A percentile compares a stretch with the other conserved stretches of the same genome.
phyloP scores from a whole-genome alignment of 495 filamentous ascomycete species.

The Mytilinidion resinicola region DNA sequence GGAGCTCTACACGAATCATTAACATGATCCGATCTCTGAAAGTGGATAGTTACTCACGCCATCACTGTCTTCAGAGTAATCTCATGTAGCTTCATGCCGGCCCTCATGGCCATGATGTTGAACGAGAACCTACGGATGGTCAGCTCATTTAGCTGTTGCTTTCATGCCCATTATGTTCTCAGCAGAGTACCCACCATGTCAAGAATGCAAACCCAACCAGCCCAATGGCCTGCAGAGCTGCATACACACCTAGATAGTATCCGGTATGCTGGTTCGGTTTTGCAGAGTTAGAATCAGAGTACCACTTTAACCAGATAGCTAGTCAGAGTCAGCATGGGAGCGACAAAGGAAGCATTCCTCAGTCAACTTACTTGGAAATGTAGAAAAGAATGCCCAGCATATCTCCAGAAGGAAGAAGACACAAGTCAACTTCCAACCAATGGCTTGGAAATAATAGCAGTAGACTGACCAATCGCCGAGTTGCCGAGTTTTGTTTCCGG shows the following conservation, averaged over 20 bases:
- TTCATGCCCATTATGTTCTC: too few relatives aligned
- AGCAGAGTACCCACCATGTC: not conserved
- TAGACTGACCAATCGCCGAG: conserved; percentile 10
- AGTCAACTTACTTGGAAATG: conserved; percentile 12
- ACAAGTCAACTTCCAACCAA: not conserved
- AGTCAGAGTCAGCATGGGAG: not conserved
- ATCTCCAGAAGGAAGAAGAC: not conserved
- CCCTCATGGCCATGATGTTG: too few relatives aligned
- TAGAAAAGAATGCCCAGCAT: not conserved
- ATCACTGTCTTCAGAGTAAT: too few relatives aligned
- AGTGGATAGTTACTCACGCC: too few relatives aligned
- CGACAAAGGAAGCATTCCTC: not conserved
- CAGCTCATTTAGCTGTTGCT: too few relatives aligned
- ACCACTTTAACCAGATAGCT: conserved; percentile 18
- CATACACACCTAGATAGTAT: conserved; percentile 9
- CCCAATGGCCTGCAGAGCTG: not conserved
- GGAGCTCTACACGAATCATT: conserved; percentile 1
- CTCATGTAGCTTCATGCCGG: too few relatives aligned
- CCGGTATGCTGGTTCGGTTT: not conserved
- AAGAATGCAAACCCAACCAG: not conserved
- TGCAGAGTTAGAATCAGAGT: not conserved
- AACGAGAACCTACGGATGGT: too few relatives aligned
- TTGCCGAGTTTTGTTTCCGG: conserved; percentile 2
- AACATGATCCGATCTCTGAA: too few relatives aligned
- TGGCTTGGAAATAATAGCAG: conserved; percentile 8